Conservation (phyloP, 306 rosid genomes). For the Citrullus mucosospermus region DNA sequence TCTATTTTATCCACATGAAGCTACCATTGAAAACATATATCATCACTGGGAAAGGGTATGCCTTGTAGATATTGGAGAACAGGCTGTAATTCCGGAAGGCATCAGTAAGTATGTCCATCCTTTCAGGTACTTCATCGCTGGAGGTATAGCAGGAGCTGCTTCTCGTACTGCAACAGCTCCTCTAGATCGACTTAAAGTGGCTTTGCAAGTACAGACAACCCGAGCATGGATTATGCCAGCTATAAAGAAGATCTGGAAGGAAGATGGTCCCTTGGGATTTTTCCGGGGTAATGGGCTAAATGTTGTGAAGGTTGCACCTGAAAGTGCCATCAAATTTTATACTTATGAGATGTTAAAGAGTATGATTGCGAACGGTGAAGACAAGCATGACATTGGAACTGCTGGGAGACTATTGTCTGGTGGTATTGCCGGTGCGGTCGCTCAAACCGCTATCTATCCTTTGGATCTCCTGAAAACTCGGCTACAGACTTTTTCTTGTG, state of each 20-base stretch:
- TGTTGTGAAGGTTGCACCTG: constrained; percentile 90
- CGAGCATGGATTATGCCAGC: constrained; percentile 56
- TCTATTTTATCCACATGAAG: constrained; percentile 87
- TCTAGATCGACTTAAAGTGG: constrained; percentile 79
- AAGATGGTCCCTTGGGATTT: constrained; percentile 68
- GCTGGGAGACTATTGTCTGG: constrained; percentile 63
- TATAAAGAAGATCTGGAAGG: constrained; percentile 52
- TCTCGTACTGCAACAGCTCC: constrained; percentile 97
- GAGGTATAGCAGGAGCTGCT: constrained; percentile 89
- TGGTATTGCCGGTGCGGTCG: constrained; percentile 88
- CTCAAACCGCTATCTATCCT: constrained; percentile 80
- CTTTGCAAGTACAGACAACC: constrained; percentile 74
- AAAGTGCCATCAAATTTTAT: constrained; percentile 86
- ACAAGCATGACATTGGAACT: constrained; percentile 47
- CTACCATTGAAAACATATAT: constrained; percentile 92
- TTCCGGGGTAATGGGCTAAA: constrained; percentile 90
- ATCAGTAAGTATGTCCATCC: constrained; percentile 75
- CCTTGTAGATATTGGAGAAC: constrained; percentile 91
- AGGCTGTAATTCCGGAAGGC: constrained; percentile 77
- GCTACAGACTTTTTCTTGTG: constrained; percentile 49
- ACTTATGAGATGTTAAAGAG: constrained; percentile 64
- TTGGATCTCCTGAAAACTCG: constrained; percentile 92
- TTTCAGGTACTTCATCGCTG: constrained; percentile 80
- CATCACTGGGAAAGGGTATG: constrained; percentile 90
- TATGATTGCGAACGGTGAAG: constrained; percentile 32